These are phyloP conservation scores for Dactylellina leptospora DNA, from an alignment of 2,329 filamentous ascomycete genomes.

Conservation along the genomic window DNA sequence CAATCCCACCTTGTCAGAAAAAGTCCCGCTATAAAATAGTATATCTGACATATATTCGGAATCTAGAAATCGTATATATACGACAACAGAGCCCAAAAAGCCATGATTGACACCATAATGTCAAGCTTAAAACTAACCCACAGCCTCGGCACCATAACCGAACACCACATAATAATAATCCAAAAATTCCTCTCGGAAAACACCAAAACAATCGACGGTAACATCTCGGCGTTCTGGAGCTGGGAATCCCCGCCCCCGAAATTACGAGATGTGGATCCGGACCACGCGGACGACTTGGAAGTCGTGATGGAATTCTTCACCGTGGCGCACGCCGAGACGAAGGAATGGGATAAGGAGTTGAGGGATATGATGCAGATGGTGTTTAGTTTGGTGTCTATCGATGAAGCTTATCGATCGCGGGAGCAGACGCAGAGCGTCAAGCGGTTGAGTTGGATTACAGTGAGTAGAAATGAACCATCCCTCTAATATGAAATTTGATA, in stretches of 20 bases:
- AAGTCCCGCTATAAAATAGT: too few species aligned
- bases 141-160: conserved; percentile 37
- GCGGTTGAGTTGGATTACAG: conserved; percentile 55
- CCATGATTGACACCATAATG: conserved; percentile 53
- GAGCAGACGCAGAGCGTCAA: conserved; percentile 55
- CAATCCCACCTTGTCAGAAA: too few species aligned
- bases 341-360: conserved; percentile 50
- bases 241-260: conserved; percentile 28
- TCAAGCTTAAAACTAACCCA: conserved; percentile 40
- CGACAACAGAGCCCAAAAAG: conserved; percentile 51
- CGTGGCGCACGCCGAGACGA: conserved; percentile 6
- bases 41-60: neutral
- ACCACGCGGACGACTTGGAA: conserved; percentile 35
- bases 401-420: conserved; percentile 55
- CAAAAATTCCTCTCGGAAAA: conserved; percentile 39
- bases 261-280: conserved; percentile 21
- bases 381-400: conserved; percentile 54
- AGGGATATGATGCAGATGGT: conserved; percentile 52
- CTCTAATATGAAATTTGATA: too few species aligned
- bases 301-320: conserved; percentile 29
- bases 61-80: conserved; percentile 52
- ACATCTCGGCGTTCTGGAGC: conserved; percentile 47
- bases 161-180: conserved; percentile 27
- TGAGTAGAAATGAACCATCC: too few species aligned
- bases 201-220: conserved; percentile 38